Evolutionary conservation across 768 basidiomycete species (phyloP).

Genomic region (Lactarius indigo): DNA sequence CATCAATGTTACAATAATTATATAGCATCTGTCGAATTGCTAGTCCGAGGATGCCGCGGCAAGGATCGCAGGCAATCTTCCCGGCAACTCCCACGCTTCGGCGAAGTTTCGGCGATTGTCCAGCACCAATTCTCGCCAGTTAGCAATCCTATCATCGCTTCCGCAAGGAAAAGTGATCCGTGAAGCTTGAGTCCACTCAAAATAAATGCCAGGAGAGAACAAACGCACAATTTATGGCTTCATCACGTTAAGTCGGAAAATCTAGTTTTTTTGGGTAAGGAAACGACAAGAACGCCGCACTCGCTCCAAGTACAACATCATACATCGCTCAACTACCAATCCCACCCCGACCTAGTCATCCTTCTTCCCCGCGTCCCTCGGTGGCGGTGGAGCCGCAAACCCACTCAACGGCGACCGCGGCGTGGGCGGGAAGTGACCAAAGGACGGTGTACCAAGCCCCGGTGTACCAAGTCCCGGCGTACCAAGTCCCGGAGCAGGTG

Average conservation of each 20-base stretch:
- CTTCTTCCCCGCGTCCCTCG: slow-evolving; percentile 8
- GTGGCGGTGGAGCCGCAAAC: background rate
- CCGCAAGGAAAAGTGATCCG: background rate
- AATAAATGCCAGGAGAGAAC: too few relatives aligned
- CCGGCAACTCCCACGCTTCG: too few relatives aligned
- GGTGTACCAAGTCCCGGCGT: slow-evolving; percentile 5
- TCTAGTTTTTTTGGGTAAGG: background rate
- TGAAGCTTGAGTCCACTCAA: too few relatives aligned
- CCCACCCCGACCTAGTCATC: background rate
- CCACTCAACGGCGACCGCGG: slow-evolving; percentile 30
- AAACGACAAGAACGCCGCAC: background rate
- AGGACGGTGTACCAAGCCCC: slow-evolving; percentile 22
- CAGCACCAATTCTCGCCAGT: too few relatives aligned
- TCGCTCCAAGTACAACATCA: background rate
- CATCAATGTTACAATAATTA: too few relatives aligned
- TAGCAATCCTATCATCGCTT: background rate
- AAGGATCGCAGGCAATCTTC: too few relatives aligned
- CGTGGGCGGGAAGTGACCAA: slow-evolving; percentile 37
- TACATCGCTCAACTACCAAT: background rate
- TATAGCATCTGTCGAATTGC: too few relatives aligned
- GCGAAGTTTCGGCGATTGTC: too few relatives aligned
- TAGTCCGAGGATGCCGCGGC: too few relatives aligned
- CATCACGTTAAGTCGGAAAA: background rate
- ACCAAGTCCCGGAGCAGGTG: slow-evolving; percentile 22
- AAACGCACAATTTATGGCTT: too few relatives aligned